Conservation (phyloP, 495 filamentous ascomycete genomes). For the Annulohypoxylon stygium region DNA sequence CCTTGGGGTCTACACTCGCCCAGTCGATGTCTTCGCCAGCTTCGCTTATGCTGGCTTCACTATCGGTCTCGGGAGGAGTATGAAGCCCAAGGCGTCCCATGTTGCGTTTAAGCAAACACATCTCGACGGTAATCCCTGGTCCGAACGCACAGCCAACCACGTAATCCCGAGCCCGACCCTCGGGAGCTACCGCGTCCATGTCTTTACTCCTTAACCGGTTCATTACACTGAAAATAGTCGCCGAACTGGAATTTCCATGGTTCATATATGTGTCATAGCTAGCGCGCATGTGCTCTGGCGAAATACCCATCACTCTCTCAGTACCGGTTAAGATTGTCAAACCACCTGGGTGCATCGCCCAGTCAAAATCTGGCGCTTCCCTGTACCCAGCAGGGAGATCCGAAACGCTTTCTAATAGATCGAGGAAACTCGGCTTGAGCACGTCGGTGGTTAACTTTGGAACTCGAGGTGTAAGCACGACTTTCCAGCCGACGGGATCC, state of each 20-base stretch:
- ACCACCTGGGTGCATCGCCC: slow-evolving; percentile 77
- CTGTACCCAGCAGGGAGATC: slow-evolving; percentile 57
- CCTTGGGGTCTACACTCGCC: slow-evolving; percentile 42
- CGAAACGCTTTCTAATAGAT: slow-evolving; percentile 59
- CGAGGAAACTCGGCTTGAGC: slow-evolving; percentile 63
- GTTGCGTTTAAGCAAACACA: slow-evolving; percentile 68
- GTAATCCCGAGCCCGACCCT: slow-evolving; percentile 61
- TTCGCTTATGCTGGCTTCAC: slow-evolving; percentile 57
- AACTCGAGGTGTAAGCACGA: slow-evolving; percentile 69
- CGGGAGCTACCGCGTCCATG: slow-evolving; percentile 65
- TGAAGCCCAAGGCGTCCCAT: slow-evolving; percentile 45
- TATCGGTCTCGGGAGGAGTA: slow-evolving; percentile 62
- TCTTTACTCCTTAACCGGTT: slow-evolving; percentile 69
- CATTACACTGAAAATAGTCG: slow-evolving; percentile 72
- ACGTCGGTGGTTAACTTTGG: slow-evolving; percentile 63
- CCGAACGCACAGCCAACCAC: slow-evolving; percentile 76
- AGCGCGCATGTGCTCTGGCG: slow-evolving; percentile 69
- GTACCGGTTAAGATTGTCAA: slow-evolving; percentile 72
- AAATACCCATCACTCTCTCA: slow-evolving; percentile 65
- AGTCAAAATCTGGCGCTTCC: slow-evolving; percentile 69
- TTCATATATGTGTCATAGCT: slow-evolving; percentile 73
- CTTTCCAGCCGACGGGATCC: slow-evolving; percentile 72
- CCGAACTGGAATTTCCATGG: slow-evolving; percentile 72
- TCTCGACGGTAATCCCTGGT: slow-evolving; percentile 73
- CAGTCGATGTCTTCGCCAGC: slow-evolving; percentile 52